Evolutionary conservation across 169 alveolate genomes (phyloP), one percentile per base, ranked within the genome.

Genomic region (Eimeria acervulina): DNA sequence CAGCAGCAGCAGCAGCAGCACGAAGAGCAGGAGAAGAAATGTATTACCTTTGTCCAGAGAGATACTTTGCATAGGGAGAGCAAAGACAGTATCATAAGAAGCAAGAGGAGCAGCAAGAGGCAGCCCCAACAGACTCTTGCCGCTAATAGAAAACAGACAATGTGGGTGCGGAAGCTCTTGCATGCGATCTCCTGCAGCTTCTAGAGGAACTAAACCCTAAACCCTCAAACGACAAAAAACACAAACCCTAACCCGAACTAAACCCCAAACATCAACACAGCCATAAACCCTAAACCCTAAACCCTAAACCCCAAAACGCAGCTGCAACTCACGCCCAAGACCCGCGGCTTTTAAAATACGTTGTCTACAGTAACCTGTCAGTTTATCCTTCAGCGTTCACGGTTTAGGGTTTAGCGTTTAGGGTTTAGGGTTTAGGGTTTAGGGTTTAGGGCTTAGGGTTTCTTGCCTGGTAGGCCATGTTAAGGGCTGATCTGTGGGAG

Each of bases 21-120:
- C n/a, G n/a, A n/a, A n/a, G n/a, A n/a, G n/a, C n/a, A n/a, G n/a
- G n/a, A n/a, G n/a, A n/a, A n/a, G n/a, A n/a, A n/a, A n/a, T n/a
- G n/a, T n/a, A n/a, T n/a, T 40, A 92, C 95, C 99, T 97, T 99
- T 99, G 59, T 98, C 97, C 99, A 99, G 99, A 87, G 99, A 98
- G 52, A 99, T 99, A 36, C 99, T 98, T 74, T 98, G 97, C 99
- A 99, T 99, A 17, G 99, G 99, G 68, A 99, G 97, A 12, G 99
- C 98, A 96, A 99, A 99, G 80, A 99, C 99, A 70, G 98, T 97
- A 83, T 98, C 98, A 96, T 98, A 98, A 17, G 95, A 89, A 42
- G 99, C 96, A 7, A 98, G 97, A n/a, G 99, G 99, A 23, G 99
- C 99, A 59, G 97, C 96, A 15, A 99, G 97, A 21, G 98, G 98